A percentile compares a stretch with the other conserved stretches of the same genome.
Conservation (phyloP, 1,139 yeast genomes). For the Geotrichum cucujoidarum region DNA sequence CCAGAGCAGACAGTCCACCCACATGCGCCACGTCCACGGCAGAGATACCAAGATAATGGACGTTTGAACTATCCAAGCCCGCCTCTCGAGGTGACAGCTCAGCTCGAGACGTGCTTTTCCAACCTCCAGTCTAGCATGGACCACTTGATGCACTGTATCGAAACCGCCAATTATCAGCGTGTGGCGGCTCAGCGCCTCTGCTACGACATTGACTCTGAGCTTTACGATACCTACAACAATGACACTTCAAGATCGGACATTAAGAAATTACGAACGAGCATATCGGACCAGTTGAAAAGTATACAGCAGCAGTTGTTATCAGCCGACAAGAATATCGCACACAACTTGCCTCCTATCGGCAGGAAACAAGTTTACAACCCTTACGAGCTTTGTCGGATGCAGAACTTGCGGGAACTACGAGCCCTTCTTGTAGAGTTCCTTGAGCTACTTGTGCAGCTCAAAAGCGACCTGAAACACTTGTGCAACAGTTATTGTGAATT, state of each 20-base stretch:
- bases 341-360: neutral
- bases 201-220: neutral
- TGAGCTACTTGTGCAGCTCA: constrained; percentile 4
- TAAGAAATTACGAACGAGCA: neutral
- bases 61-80: too few relatives aligned
- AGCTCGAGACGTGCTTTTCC: constrained; percentile 4
- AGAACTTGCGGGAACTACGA: neutral
- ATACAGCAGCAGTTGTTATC: constrained; percentile 3
- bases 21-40: too few relatives aligned
- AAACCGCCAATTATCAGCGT: constrained; percentile 1
- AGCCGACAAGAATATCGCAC: constrained; percentile 4
- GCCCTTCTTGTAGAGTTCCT: neutral
- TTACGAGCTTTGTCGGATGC: neutral
- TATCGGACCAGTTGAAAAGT: neutral
- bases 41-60: too few relatives aligned
- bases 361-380: neutral
- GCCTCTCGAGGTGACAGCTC: neutral
- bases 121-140: neutral
- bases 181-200: constrained; percentile 11
- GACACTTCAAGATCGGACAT: constrained; percentile 2
- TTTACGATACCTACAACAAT: constrained; percentile 10
- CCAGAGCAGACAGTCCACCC: too few relatives aligned
- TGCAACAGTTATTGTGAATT: constrained; percentile 10
- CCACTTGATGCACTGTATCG: constrained; percentile 3
- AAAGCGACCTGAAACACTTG: constrained; percentile 9